These are phyloP conservation scores for Trifolium pratense DNA, from an alignment of 306 rosid species.

Conservation along the genomic window DNA sequence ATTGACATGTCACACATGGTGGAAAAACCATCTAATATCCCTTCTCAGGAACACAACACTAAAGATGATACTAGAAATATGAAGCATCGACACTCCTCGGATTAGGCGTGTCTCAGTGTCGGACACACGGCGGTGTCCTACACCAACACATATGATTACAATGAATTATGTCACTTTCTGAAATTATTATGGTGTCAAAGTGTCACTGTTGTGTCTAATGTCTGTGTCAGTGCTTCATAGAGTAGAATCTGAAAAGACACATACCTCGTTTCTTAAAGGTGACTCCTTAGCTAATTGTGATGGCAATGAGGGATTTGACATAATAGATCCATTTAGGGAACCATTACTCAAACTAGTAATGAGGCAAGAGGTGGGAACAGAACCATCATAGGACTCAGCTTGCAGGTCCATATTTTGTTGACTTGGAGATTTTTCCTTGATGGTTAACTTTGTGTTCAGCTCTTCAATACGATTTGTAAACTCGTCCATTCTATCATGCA, in stretches of 20 bases:
- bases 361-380: constrained; percentile 73
- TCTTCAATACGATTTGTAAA: constrained; percentile 78
- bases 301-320: constrained; percentile 71
- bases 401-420: constrained; percentile 76
- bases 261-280: constrained; percentile 81
- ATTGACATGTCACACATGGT: neutral
- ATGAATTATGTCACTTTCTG: no score
- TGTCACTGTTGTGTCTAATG: no score
- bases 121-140: no score
- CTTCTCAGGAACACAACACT: no score
- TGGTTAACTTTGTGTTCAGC: constrained; percentile 74
- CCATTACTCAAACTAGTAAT: constrained; percentile 68
- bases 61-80: no score
- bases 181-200: no score
- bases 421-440: constrained; percentile 60
- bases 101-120: no score
- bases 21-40: neutral
- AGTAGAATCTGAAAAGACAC: constrained; percentile 30
- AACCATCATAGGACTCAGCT: constrained; percentile 74
- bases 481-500: constrained; percentile 94
- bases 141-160: no score
- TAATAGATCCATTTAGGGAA: constrained; percentile 62
- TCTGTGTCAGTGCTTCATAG: no score
- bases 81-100: no score
- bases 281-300: constrained; percentile 73